These are phyloP conservation scores for Racocetra persica DNA, from an alignment of 371 early-diverging fungal genomes.

Conservation along the genomic window DNA sequence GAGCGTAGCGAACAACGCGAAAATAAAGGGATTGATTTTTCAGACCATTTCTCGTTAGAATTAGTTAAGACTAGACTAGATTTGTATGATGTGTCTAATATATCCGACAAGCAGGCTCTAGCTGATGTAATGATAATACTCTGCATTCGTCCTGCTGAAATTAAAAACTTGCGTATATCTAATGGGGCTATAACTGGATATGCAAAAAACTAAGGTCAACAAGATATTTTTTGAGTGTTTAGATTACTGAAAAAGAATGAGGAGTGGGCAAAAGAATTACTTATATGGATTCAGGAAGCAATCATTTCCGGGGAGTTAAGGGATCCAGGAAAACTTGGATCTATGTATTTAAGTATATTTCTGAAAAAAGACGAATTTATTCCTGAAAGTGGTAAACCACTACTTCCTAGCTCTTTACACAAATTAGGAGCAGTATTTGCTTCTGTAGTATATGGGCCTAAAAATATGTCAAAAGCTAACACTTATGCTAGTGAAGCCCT, in stretches of 20 bases:
- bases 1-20: not conserved
- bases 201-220: constrained; percentile 18
- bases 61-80: not conserved
- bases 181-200: constrained; percentile 8
- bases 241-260: constrained; percentile 9
- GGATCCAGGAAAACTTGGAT: constrained; percentile 2
- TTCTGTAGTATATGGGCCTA: not conserved
- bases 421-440: not conserved
- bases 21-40: constrained; percentile 9
- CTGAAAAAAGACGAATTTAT: constrained; percentile 36
- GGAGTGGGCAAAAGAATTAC: not conserved
- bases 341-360: constrained; percentile 5
- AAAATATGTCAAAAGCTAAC: not conserved
- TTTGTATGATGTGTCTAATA: not conserved
- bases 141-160: constrained; percentile 5
- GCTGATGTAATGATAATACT: constrained; percentile 39
- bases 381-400: not conserved
- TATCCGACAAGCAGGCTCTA: not conserved
- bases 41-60: constrained; percentile 33
- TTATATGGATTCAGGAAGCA: constrained; percentile 18
- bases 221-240: constrained; percentile 12
- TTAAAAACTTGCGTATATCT: constrained; percentile 23
- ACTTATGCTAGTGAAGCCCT: not conserved
- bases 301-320: not conserved
- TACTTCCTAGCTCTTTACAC: not conserved